A percentile compares a stretch with the other conserved stretches of the same genome.
phyloP scores from a whole-genome alignment of 1,284 basidiomycete genomes.

The Amylostereum areolatum region DNA sequence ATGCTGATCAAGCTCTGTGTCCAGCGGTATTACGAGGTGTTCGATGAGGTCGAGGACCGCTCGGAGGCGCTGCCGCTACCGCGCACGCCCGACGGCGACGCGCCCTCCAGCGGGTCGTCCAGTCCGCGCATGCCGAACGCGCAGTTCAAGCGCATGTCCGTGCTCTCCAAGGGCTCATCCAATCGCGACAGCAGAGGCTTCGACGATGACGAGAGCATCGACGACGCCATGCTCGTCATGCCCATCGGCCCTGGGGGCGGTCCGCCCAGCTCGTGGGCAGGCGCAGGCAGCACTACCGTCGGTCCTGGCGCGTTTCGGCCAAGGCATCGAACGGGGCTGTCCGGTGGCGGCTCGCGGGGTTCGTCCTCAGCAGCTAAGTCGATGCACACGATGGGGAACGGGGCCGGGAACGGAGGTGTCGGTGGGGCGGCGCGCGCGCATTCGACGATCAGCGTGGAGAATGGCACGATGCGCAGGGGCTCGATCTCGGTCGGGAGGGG shows the following conservation, averaged over 20 bases:
- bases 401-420: constrained; percentile 19
- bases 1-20: constrained; percentile 72
- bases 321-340: constrained; percentile 11
- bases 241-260: constrained; percentile 46
- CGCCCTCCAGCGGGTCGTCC: constrained; percentile 15
- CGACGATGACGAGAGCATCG: constrained; percentile 63
- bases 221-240: constrained; percentile 72
- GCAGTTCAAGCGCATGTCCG: constrained; percentile 7
- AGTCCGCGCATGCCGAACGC: constrained; percentile 12
- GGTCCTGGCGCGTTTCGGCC: constrained; percentile 13
- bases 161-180: constrained; percentile 9
- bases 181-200: constrained; percentile 27
- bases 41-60: constrained; percentile 69
- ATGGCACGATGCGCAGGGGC: constrained; percentile 37
- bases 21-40: constrained; percentile 77
- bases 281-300: constrained; percentile 7
- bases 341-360: constrained; percentile 12
- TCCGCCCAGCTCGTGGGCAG: constrained; percentile 32
- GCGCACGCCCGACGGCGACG: constrained; percentile 17
- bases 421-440: constrained; percentile 36
- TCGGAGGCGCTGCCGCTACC: constrained; percentile 48
- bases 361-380: constrained; percentile 21
- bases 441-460: constrained; percentile 60
- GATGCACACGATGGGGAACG: constrained; percentile 20
- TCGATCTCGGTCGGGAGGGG: constrained; percentile 60